Conservation (phyloP, 78 protist species). For the slime mould (Dictyostelium discoideum) region DNA sequence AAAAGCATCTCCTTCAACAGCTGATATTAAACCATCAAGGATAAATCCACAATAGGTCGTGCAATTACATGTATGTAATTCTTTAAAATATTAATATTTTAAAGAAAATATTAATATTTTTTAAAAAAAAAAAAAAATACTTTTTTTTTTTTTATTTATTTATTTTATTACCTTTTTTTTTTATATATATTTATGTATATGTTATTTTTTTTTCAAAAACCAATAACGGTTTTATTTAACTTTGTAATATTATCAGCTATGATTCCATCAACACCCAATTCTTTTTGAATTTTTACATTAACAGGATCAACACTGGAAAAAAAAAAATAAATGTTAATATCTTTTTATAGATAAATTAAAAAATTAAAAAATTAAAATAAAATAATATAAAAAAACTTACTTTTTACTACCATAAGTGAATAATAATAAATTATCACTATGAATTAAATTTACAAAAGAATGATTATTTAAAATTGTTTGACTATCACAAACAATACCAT, state of each 20-base stretch:
- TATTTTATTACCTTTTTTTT: no score
- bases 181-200: no score
- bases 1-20: no score
- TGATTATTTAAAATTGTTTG: conserved; percentile 45
- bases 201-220: not conserved
- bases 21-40: no score
- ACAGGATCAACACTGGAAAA: conserved; percentile 55
- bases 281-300: conserved; percentile 60
- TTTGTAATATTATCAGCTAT: conserved; percentile 70
- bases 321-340: not conserved
- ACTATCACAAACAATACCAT: conserved; percentile 71
- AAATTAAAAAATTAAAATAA: not conserved
- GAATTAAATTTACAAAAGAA: conserved; percentile 57
- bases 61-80: no score
- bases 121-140: no score
- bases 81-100: no score
- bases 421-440: conserved; percentile 51
- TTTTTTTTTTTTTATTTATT: no score
- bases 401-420: conserved; percentile 76
- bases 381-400: not conserved
- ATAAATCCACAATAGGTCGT: no score
- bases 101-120: no score
- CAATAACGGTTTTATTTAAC: conserved; percentile 28
- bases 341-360: not conserved
- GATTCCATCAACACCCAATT: conserved; percentile 72